These are phyloP conservation scores for Fusarium succisae DNA, from an alignment of 2,329 filamentous ascomycete genomes.

Conservation along the genomic window DNA sequence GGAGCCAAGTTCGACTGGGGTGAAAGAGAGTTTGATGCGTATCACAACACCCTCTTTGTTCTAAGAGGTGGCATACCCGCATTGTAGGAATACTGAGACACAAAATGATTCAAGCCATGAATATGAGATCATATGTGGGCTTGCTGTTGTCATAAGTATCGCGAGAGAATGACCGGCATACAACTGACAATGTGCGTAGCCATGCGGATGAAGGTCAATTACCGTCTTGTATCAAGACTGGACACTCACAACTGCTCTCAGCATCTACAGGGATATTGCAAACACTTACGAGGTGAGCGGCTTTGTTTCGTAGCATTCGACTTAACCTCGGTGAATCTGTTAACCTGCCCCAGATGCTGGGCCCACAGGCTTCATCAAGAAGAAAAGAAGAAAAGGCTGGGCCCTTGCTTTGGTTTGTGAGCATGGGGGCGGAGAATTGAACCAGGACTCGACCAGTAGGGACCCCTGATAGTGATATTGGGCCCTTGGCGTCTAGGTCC, in stretches of 20 bases:
- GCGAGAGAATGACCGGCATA: constrained; percentile 16
- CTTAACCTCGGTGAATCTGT: constrained; percentile 42
- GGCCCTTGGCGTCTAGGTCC: constrained; percentile 23
- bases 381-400: constrained; percentile 28
- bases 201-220: constrained; percentile 2
- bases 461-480: constrained; percentile 25
- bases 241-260: not conserved
- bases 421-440: constrained; percentile 26
- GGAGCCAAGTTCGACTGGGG: constrained; percentile 15
- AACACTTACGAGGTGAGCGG: not conserved
- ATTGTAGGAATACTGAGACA: constrained; percentile 1
- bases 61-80: not conserved
- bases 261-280: not conserved
- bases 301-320: not conserved
- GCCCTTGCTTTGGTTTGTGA: constrained; percentile 11
- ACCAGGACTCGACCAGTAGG: constrained; percentile 8
- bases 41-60: constrained; percentile 13
- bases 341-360: constrained; percentile 18
- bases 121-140: constrained; percentile 33
- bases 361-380: not conserved
- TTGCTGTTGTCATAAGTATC: constrained; percentile 5
- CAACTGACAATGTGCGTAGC: constrained; percentile 3
- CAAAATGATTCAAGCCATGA: not conserved
- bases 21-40: constrained; percentile 6
- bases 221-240: constrained; percentile 3